Evolutionary conservation across 768 basidiomycete species (phyloP).

Genomic region (Mycena polygramma): DNA sequence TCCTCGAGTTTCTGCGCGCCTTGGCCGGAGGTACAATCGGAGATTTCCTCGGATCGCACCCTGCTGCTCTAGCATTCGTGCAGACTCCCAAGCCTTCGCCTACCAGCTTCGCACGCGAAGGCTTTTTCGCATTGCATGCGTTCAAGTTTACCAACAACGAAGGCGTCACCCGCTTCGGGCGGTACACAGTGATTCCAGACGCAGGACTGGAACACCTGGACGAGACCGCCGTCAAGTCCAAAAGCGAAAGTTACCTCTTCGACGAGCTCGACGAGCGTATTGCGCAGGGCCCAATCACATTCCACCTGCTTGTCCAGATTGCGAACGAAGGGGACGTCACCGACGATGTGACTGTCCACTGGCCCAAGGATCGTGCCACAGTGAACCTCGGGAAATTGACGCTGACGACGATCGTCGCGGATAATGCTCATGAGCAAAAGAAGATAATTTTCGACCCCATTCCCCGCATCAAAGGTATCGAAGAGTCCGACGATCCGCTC

Average conservation of each 20-base stretch:
- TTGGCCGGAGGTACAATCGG: slow-evolving; percentile 35
- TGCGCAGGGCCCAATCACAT: slow-evolving; percentile 30
- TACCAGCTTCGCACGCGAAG: slow-evolving; percentile 35
- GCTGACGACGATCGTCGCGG: slow-evolving; percentile 28
- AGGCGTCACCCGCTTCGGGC: slow-evolving; percentile 34
- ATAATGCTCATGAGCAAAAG: slow-evolving; percentile 34
- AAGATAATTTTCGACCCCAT: slow-evolving; percentile 41
- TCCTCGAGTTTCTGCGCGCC: slow-evolving; percentile 38
- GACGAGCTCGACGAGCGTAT: slow-evolving; percentile 38
- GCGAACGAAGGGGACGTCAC: slow-evolving; percentile 39
- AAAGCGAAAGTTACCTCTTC: slow-evolving; percentile 35
- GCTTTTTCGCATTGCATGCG: slow-evolving; percentile 37
- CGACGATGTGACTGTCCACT: slow-evolving; percentile 38
- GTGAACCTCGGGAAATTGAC: slow-evolving; percentile 36
- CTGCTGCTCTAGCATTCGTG: slow-evolving; percentile 37
- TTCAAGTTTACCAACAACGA: slow-evolving; percentile 39
- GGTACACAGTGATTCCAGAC: slow-evolving; percentile 37
- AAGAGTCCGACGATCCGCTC: slow-evolving; percentile 37
- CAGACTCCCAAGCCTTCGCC: slow-evolving; percentile 39
- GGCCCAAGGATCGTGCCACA: slow-evolving; percentile 39
- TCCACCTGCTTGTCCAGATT: slow-evolving; percentile 37
- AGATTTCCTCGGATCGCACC: slow-evolving; percentile 36
- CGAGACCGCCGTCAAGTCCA: slow-evolving; percentile 30
- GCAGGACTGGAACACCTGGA: slow-evolving; percentile 39
- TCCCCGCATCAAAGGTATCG: slow-evolving; percentile 38